A percentile compares a stretch with the other conserved stretches of the same genome.
These are phyloP conservation scores for Gossypium thurberi DNA, from an alignment of 345 rosid species.

Conservation along the genomic window DNA sequence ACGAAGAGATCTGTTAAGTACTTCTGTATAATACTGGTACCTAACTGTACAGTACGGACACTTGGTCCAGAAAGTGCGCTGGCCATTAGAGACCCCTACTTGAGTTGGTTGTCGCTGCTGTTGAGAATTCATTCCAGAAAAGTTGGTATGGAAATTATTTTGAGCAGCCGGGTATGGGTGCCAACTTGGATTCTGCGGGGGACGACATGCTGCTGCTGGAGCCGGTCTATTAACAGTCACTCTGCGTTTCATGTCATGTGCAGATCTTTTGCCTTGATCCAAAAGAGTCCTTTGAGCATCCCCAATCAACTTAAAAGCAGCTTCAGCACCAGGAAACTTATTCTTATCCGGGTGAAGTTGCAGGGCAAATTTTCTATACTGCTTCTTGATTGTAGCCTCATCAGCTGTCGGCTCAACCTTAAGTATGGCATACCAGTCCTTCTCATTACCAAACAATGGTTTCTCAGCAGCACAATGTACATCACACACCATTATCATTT, in stretches of 20 bases:
- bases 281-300: constrained; percentile 83
- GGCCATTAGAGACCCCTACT: constrained; percentile 27
- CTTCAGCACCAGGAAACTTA: constrained; percentile 83
- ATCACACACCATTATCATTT: constrained; percentile 73
- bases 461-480: constrained; percentile 71
- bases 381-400: constrained; percentile 70
- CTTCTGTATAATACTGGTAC: constrained; percentile 37
- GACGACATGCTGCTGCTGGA: constrained; percentile 28
- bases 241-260: constrained; percentile 51
- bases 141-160: constrained; percentile 20
- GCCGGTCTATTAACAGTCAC: constrained; percentile 22
- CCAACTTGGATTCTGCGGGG: constrained; percentile 27
- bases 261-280: constrained; percentile 49
- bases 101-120: constrained; percentile 37
- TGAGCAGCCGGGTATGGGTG: constrained; percentile 22
- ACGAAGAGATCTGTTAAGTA: constrained; percentile 25
- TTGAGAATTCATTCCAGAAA: constrained; percentile 29
- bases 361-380: constrained; percentile 78
- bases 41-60: constrained; percentile 56
- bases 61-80: constrained; percentile 51
- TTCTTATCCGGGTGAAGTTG: constrained; percentile 92
- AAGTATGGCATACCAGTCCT: constrained; percentile 87
- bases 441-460: constrained; percentile 54
- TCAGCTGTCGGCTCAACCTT: constrained; percentile 58
- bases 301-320: constrained; percentile 80